Conservation (phyloP, 768 basidiomycete genomes). For the Lentinula lateritia region DNA sequence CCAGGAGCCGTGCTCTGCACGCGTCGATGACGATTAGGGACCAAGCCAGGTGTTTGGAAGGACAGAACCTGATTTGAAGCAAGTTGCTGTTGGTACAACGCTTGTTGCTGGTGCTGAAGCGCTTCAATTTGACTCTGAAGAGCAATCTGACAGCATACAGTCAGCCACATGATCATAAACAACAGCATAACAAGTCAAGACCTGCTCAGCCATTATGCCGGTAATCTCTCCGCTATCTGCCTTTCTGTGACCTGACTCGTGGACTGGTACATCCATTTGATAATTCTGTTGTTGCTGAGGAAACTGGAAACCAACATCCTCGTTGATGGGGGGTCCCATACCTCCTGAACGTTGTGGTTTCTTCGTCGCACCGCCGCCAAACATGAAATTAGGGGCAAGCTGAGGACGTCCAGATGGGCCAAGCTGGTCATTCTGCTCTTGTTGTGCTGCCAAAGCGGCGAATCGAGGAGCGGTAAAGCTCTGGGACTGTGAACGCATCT, state of each 20-base stretch:
- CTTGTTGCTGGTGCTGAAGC: conserved; percentile 86
- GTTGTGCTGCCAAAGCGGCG: conserved; percentile 70
- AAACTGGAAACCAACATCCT: conserved; percentile 79
- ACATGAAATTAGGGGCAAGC: conserved; percentile 88
- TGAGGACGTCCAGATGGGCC: conserved; percentile 82
- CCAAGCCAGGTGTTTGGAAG: conserved; percentile 72
- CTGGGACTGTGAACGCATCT: conserved; percentile 72
- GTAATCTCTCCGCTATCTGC: conserved; percentile 71
- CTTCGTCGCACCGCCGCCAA: conserved; percentile 52
- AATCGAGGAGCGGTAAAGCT: conserved; percentile 89
- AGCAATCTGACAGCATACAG: conserved; percentile 54
- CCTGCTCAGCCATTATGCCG: conserved; percentile 96
- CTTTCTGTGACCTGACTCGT: conserved; percentile 44
- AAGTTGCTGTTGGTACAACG: conserved; percentile 84
- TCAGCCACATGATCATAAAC: conserved; percentile 1
- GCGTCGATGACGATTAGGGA: conserved; percentile 70
- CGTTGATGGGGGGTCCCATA: conserved; percentile 70
- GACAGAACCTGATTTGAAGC: conserved; percentile 83
- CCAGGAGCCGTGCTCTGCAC: conserved; percentile 82
- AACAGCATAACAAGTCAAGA: conserved; percentile 23
- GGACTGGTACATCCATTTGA: conserved; percentile 21
- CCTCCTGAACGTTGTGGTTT: conserved; percentile 42
- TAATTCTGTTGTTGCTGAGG: conserved; percentile 58
- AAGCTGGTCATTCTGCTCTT: conserved; percentile 57
- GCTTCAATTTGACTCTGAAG: conserved; percentile 88